These are phyloP conservation scores for Beauveria medogensis DNA, from an alignment of 2,329 filamentous ascomycete species.

Conservation along the genomic window DNA sequence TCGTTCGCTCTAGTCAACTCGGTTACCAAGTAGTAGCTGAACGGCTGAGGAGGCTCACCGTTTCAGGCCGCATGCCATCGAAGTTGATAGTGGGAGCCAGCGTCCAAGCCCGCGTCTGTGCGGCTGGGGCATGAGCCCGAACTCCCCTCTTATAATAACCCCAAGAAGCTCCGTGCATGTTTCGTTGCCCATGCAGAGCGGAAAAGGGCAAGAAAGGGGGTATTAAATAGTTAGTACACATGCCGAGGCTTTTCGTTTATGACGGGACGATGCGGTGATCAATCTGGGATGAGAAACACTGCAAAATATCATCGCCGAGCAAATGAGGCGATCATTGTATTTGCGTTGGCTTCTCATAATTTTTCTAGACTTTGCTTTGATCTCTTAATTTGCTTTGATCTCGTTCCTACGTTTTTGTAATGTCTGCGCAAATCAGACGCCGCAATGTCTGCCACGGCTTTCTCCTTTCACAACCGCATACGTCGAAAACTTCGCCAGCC, in stretches of 20 bases:
- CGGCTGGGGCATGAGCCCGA: neutral
- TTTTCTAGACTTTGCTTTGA: too few species aligned
- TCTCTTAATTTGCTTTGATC: too few species aligned
- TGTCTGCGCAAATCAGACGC: neutral
- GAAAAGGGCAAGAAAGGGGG: neutral
- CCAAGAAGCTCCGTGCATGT: neutral
- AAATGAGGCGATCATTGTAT: too few species aligned
- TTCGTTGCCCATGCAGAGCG: neutral
- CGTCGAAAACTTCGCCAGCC: neutral
- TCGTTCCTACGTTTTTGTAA: too few species aligned
- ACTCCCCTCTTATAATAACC: neutral
- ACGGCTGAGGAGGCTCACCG: neutral
- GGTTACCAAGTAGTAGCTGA: neutral
- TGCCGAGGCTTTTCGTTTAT: neutral
- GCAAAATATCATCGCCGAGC: too few species aligned
- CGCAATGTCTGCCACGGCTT: neutral
- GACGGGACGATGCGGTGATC: neutral
- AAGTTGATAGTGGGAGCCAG: neutral
- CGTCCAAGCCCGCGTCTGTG: conserved; percentile 7
- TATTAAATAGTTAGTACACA: neutral
- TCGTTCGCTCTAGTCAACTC: neutral
- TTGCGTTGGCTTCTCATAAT: too few species aligned
- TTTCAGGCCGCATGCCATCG: neutral
- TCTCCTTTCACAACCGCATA: neutral
- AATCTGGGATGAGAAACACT: too few species aligned